A percentile compares a stretch with the other conserved stretches of the same genome.
Conservation (phyloP, 768 basidiomycete genomes). For the Hericium coralloides region DNA sequence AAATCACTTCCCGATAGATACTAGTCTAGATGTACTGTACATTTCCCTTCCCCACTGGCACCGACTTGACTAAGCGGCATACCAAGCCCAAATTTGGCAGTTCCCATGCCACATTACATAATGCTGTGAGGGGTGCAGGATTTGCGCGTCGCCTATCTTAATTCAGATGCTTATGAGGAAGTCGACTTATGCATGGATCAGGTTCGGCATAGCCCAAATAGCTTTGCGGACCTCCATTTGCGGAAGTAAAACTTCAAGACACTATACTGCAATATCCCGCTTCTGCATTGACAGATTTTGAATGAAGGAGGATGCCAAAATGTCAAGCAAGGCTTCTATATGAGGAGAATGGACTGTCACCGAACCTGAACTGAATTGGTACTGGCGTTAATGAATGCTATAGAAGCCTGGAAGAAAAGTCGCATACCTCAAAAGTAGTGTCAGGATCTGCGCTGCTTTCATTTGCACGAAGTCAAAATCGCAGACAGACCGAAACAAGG, state of each 20-base stretch:
- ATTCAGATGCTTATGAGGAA: not conserved
- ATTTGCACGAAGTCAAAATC: no score
- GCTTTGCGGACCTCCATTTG: conserved; percentile 72
- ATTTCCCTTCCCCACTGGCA: no score
- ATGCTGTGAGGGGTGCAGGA: no score
- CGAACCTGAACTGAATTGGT: conserved; percentile 22
- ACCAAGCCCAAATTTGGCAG: no score
- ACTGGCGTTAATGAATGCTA: not conserved
- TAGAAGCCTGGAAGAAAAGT: conserved; percentile 4
- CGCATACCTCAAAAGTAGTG: conserved; percentile 73
- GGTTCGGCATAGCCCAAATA: conserved; percentile 67
- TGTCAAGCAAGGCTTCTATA: conserved; percentile 26
- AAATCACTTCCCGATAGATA: no score
- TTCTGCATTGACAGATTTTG: conserved; percentile 45
- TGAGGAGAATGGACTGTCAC: conserved; percentile 18
- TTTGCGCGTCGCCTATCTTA: no score
- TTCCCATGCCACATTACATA: no score
- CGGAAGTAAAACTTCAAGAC: conserved; percentile 76
- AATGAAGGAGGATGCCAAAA: conserved; percentile 21
- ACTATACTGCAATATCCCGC: conserved; percentile 87
- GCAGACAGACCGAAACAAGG: no score
- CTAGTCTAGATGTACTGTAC: no score
- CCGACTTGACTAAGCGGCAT: no score
- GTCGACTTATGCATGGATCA: conserved; percentile 53
- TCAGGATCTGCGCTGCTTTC: conserved; percentile 61